Conservation (phyloP, 2,329 filamentous ascomycete genomes). For the Aspergillus flavus region DNA sequence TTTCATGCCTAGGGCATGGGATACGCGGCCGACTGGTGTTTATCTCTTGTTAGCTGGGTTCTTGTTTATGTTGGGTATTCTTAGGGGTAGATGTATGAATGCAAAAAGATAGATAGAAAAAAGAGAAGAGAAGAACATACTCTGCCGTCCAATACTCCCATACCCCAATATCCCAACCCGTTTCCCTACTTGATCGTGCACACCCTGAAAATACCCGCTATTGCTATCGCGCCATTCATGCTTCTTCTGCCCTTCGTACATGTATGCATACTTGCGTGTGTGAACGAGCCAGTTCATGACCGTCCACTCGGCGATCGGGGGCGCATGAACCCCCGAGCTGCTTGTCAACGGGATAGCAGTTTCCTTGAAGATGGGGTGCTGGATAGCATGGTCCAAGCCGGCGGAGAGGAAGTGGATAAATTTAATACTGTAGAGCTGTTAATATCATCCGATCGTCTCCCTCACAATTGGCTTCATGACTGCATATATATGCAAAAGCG, state of each 20-base stretch:
- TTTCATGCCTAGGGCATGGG: constrained; percentile 68
- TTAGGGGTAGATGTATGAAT: rapidly evolving
- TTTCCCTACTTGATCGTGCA: constrained; percentile 59
- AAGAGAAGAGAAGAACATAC: constrained; percentile 34
- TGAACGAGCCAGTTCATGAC: constrained; percentile 63
- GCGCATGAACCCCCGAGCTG: constrained; percentile 60
- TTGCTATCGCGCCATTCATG: constrained; percentile 50
- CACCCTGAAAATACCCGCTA: constrained; percentile 25
- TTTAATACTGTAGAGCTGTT: constrained; percentile 37
- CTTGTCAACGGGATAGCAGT: constrained; percentile 58
- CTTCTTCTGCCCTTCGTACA: constrained; percentile 62
- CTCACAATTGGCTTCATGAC: too few species aligned
- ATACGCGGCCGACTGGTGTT: constrained; percentile 55
- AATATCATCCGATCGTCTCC: not conserved
- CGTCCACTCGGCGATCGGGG: constrained; percentile 69
- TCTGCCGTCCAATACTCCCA: constrained; percentile 64
- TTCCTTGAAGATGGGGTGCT: constrained; percentile 56
- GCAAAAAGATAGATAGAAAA: not conserved
- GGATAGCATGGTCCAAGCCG: constrained; percentile 57
- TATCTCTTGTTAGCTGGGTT: constrained; percentile 10
- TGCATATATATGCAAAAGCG: too few species aligned
- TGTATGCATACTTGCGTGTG: constrained; percentile 55
- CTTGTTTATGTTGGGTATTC: not conserved
- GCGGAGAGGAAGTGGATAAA: constrained; percentile 62
- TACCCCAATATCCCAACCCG: constrained; percentile 64